A percentile compares a stretch with the other conserved stretches of the same genome.
These are phyloP conservation scores for Calonectria pteridis DNA, from an alignment of 2,329 filamentous ascomycete species.

Conservation along the genomic window DNA sequence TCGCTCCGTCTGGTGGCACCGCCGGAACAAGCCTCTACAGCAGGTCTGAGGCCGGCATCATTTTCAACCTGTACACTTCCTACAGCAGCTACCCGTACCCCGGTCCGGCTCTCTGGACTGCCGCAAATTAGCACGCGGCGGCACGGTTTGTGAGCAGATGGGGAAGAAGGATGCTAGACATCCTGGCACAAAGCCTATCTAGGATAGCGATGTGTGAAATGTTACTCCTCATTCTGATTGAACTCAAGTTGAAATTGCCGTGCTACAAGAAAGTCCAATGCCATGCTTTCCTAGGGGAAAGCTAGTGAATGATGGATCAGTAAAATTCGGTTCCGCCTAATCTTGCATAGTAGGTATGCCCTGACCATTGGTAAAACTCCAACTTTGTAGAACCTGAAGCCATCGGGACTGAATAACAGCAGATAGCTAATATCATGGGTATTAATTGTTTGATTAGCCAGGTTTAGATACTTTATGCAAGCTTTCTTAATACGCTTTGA, in stretches of 20 bases:
- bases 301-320: neutral
- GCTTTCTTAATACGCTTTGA: neutral
- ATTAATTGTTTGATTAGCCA: neutral
- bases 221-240: neutral
- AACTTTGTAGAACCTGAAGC: neutral
- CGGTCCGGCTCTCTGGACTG: slow-evolving; percentile 38
- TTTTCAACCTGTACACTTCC: slow-evolving; percentile 43
- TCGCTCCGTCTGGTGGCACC: slow-evolving; percentile 43
- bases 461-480: neutral
- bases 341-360: neutral
- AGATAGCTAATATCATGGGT: neutral
- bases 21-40: slow-evolving; percentile 44
- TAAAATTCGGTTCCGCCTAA: neutral
- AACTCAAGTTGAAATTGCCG: neutral
- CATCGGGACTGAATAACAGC: neutral
- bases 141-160: neutral
- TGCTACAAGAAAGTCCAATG: too few relatives aligned
- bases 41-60: slow-evolving; percentile 41
- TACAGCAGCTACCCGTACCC: slow-evolving; percentile 37
- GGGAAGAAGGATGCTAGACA: too few relatives aligned
- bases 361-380: neutral
- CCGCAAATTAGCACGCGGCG: slow-evolving; percentile 16
- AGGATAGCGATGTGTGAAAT: neutral
- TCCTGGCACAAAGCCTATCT: too few relatives aligned
- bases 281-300: too few relatives aligned